Base-by-base conservation (phyloP, 352 stramenopile species). In the Pythium chondricola region DNA sequence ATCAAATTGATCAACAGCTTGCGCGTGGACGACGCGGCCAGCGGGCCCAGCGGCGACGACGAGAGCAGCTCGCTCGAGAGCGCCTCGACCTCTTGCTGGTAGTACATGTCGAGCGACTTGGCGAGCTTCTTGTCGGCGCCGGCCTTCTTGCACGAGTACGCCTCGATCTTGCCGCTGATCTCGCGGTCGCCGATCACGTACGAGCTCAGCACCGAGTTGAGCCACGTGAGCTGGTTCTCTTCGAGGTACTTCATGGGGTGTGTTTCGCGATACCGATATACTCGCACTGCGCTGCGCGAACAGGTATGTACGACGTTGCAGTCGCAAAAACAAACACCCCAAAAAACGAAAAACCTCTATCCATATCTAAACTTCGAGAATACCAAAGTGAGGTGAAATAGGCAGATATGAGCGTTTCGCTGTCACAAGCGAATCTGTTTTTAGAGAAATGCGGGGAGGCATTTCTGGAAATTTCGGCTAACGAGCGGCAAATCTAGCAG, bases 1-100 rank as follows among this genome's bases (percentile, higher is more conserved):
- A 97, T 97, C 45, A 97, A 67, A 53, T 96, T 95, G 54, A 96
- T 95, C 6, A 97, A 70, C 47, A 96, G 73, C 52, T 95, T 92
- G 37, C 89, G 72, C 30, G 85, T 96, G 43, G 81, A 60, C 0
- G 77, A 56, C 17, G 90, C 69, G 0, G 75, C 72, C 21, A 97
- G 71, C 10, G 80, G 71, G 0, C 88, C 85, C 16, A 96, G 67
- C n/a, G 84, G 77, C 37, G 81, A 88, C 37, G 71, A 82, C 37
- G 74, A 67, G 43, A 85, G 61, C 53, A 80, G 35, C 43, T 86
- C 73, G n/a, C 59, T 63, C 17, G 65, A 39, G 27, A 72, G 53
- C 22, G 65, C 67, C 44, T 89, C 73, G 35, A 86, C 69, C 64
- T 85, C 76, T 56, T 88, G 69, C 58, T 88, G 71, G 67, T 96